These are phyloP conservation scores for Thermomyces lanuginosus DNA, from an alignment of 2,329 filamentous ascomycete species.

Conservation along the genomic window DNA sequence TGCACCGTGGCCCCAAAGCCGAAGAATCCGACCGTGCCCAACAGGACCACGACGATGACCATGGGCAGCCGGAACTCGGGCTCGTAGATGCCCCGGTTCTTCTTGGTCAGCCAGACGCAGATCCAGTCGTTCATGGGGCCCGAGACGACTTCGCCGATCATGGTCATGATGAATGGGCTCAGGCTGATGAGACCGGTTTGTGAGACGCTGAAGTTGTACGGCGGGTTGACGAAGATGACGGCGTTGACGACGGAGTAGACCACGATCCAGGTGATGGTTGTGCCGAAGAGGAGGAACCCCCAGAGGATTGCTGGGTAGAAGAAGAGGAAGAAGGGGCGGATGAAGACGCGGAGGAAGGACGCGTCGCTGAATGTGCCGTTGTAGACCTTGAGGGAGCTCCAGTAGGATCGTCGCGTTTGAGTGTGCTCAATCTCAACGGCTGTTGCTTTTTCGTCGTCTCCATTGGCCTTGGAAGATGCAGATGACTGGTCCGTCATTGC, in stretches of 20 bases:
- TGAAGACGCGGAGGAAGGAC: conserved; percentile 2
- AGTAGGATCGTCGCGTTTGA: conserved; percentile 1
- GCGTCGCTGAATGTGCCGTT: conserved; percentile 2
- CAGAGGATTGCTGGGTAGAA: conserved; percentile 5
- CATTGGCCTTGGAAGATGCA: not conserved
- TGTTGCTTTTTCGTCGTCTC: not conserved
- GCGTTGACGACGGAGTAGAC: conserved; percentile 5
- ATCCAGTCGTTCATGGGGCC: conserved; percentile 6
- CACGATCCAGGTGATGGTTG: conserved; percentile 4
- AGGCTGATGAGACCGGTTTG: conserved; percentile 5
- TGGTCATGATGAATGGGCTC: conserved; percentile 3
- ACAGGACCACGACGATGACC: conserved; percentile 2
- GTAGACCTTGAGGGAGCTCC: conserved; percentile 2
- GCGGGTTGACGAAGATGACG: conserved; percentile 5
- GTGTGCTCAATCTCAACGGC: not conserved
- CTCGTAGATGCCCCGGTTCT: conserved; percentile 6
- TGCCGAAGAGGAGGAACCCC: conserved; percentile 3
- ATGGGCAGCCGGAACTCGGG: conserved; percentile 5
- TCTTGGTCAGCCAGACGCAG: conserved; percentile 4
- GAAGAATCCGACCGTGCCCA: conserved; percentile 4
- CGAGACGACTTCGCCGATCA: conserved; percentile 5
- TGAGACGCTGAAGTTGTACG: conserved; percentile 5
- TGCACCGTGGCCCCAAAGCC: conserved; percentile 5
- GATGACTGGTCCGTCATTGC: not conserved
- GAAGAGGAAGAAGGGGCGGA: conserved; percentile 4